Base-by-base conservation (phyloP, 2,329 filamentous ascomycete genomes). In the Blumeriella jaapii region DNA sequence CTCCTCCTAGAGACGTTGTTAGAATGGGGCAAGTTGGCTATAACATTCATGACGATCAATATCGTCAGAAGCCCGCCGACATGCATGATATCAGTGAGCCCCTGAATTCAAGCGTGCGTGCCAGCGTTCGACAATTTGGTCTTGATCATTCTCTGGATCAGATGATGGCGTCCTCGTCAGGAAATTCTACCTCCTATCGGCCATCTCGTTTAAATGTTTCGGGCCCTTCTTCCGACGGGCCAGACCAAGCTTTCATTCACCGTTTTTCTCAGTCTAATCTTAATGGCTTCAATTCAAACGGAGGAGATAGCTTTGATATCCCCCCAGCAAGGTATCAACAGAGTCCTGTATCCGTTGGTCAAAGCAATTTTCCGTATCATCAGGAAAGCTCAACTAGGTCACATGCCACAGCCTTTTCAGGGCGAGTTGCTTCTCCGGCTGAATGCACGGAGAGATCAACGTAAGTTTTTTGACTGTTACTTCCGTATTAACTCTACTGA, bases 241-340 rank as follows among this genome's bases (percentile, higher is more conserved):
- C 38, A 40, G 48, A 54, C 40, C 44, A 46, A 36, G 38, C 37
- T 43, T 42, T 51, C 32, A 40, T 50, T 48, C 41, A 52, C 37
- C 44, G 38, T 44, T 49, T 51, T 40, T 53, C 51, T 48, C 48
- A 55, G 36, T 50, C 50, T 50, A 43, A 43, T 27, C 39, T 49
- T 48, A 46, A 49, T 36, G 32, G 39, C 14, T 33, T 40, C 11
- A 41, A 32, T 25, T 27, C 43, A 40, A 45, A 39, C 38, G n/a
- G n/a, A n/a, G n/a, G n/a, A n/a, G 34, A 47, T 50, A 39, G 39
- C 16, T 45, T 44, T 20, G 38, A 25, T 45, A 29, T 40, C 37
- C 18, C 42, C 39, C 33, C 43, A 44, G 45, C 49, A 31, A 44
- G 42, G 41, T 30, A 37, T 42, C 33, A 23, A 36, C 46, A 42